Conservation (phyloP, 495 filamentous ascomycete genomes). For the Acidiella bohemica region DNA sequence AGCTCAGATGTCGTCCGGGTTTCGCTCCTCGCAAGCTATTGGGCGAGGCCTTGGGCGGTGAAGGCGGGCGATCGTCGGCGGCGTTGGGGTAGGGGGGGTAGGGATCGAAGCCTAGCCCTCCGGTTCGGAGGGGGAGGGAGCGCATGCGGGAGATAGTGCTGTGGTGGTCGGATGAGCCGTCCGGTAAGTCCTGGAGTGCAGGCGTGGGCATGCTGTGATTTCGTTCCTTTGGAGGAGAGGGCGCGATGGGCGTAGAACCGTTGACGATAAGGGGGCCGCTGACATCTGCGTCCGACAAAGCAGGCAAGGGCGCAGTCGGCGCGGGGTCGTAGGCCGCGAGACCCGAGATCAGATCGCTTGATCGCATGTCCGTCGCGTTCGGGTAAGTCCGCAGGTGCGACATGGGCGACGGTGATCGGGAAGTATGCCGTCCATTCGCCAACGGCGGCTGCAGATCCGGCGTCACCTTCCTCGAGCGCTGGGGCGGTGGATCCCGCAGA, state of each 20-base stretch:
- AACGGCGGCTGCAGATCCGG: slow-evolving; percentile 32
- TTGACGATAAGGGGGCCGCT: slow-evolving; percentile 35
- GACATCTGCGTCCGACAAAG: slow-evolving; percentile 5
- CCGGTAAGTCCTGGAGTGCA: background rate
- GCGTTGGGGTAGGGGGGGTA: background rate
- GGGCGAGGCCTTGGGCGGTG: slow-evolving; percentile 3
- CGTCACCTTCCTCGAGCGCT: slow-evolving; percentile 36
- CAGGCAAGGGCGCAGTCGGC: background rate
- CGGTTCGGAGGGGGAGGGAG: slow-evolving; percentile 5
- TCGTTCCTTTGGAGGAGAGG: no score
- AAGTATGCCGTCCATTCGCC: slow-evolving; percentile 20
- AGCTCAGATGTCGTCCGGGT: background rate
- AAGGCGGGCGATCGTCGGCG: background rate
- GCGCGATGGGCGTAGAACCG: slow-evolving; percentile 26
- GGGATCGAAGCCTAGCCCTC: no score
- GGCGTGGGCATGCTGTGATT: slow-evolving; percentile 1
- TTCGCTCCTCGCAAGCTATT: slow-evolving; percentile 2
- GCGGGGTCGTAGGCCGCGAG: slow-evolving; percentile 3
- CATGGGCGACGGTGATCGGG: slow-evolving; percentile 30
- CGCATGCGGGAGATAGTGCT: background rate
- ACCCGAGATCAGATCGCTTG: slow-evolving; percentile 7
- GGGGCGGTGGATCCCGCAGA: slow-evolving; percentile 30
- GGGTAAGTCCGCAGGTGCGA: slow-evolving; percentile 25
- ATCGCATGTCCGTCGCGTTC: slow-evolving; percentile 14
- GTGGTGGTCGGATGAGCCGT: slow-evolving; percentile 1